Conservation (phyloP, 768 basidiomycete genomes). For the Mrakia hoshinonis region DNA sequence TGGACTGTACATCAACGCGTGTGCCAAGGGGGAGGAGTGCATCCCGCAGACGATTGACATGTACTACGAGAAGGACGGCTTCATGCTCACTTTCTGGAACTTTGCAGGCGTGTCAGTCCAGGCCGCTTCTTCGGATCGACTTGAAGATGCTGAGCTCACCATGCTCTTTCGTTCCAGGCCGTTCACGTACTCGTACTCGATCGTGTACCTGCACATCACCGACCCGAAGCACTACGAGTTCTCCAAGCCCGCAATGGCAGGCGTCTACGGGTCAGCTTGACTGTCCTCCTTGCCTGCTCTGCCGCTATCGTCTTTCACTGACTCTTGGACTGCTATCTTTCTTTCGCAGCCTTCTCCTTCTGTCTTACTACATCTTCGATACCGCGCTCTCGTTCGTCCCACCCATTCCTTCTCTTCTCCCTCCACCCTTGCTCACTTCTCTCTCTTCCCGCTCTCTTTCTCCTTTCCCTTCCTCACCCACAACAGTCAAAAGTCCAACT, state of each 20-base stretch:
- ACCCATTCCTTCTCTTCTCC: neutral
- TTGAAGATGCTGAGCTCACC: neutral
- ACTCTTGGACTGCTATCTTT: neutral
- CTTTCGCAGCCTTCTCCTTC: slow-evolving; percentile 2
- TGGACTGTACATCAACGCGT: slow-evolving; percentile 93
- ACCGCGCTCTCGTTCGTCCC: slow-evolving; percentile 61
- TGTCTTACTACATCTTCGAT: slow-evolving; percentile 59
- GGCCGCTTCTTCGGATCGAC: neutral
- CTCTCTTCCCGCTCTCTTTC: too few relatives aligned
- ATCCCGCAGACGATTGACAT: slow-evolving; percentile 99
- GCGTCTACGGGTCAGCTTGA: slow-evolving; percentile 68
- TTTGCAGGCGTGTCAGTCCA: slow-evolving; percentile 60
- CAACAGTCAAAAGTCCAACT: slow-evolving; percentile 42
- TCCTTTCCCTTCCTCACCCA: neutral
- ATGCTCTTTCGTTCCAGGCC: slow-evolving; percentile 33
- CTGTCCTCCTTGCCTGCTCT: slow-evolving; percentile 49
- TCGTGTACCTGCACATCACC: slow-evolving; percentile 94
- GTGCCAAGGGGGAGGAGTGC: slow-evolving; percentile 55
- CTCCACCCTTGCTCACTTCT: neutral
- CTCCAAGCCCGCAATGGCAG: slow-evolving; percentile 62
- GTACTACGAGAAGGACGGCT: slow-evolving; percentile 93
- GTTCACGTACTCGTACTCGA: slow-evolving; percentile 86
- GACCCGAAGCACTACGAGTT: slow-evolving; percentile 79
- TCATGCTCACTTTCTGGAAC: slow-evolving; percentile 98
- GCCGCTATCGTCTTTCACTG: neutral